phyloP scores from a whole-genome alignment of 2,329 filamentous ascomycete species.

The Trichothecium roseum region DNA sequence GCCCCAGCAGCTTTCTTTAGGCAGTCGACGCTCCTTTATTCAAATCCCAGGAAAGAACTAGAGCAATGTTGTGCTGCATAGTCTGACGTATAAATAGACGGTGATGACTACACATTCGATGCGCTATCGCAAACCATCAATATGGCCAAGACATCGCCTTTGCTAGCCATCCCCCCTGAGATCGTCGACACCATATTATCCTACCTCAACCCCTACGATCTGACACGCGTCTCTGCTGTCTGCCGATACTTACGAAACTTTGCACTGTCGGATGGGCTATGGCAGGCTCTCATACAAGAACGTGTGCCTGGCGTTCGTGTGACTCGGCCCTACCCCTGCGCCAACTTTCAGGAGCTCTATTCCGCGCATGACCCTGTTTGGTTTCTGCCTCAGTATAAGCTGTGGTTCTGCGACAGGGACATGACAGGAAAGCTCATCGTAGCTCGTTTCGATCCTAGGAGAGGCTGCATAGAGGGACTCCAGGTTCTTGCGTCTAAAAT shows the following conservation, averaged over 20 bases:
- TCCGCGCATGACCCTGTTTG: constrained; percentile 67
- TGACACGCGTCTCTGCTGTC: constrained; percentile 48
- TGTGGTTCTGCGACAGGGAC: constrained; percentile 76
- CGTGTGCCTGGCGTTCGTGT: constrained; percentile 51
- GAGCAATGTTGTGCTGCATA: too few species aligned
- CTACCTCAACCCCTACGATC: constrained; percentile 53
- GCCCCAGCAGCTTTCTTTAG: too few species aligned
- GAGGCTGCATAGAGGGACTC: constrained; percentile 72
- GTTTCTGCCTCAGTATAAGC: constrained; percentile 70
- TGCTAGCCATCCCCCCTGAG: constrained; percentile 60
- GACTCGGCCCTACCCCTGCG: constrained; percentile 44
- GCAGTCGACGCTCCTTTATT: too few species aligned
- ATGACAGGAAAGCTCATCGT: constrained; percentile 67
- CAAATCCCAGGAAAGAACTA: too few species aligned
- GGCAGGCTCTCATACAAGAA: constrained; percentile 59
- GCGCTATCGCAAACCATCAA: constrained; percentile 1
- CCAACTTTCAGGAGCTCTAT: constrained; percentile 62
- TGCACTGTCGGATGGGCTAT: constrained; percentile 57
- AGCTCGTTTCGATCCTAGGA: constrained; percentile 61
- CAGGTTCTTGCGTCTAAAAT: constrained; percentile 58
- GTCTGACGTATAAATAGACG: background rate
- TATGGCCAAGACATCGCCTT: constrained; percentile 7
- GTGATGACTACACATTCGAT: background rate
- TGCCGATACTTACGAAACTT: constrained; percentile 51
- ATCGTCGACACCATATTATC: constrained; percentile 62